Base-by-base conservation (phyloP, 495 filamentous ascomycete species). In the Hypoxylon fragiforme region DNA sequence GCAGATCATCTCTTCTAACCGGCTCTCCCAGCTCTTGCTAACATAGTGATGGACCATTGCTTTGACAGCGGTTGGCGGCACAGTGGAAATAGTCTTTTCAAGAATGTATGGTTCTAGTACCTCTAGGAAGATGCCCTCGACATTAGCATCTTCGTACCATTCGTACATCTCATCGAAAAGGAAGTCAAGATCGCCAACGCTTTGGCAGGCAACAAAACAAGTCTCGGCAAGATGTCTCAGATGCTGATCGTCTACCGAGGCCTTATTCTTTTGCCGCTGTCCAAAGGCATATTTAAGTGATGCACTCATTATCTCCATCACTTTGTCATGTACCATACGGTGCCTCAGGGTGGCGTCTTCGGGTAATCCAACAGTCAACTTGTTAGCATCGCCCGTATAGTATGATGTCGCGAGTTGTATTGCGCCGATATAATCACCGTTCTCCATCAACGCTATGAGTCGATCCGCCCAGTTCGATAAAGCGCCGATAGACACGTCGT, bases 391-490 rank as follows among this genome's bases (percentile, higher is more conserved):
- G 15, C 94, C 95, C 9, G 83, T 85, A 68, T 96, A 96, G 69
- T 96, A 98, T 0, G 87, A 85, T 0, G 91, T 97, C 3, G 94
- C 94, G 60, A 97, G 78, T 52, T 82, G 78, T 44, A 98, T 96
- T 5, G 95, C 92, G 5, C 85, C 85, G 58, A 98, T 90, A 59
- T 91, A 95, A 64, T 95, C 90, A 20, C 94, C 94, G 36, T 90
- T 85, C 65, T 97, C 91, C 90, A 98, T 95, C 50, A 97, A 75
- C 1, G 92, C 92, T 45, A 96, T 82, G n/a, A 98, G 75, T 54
- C 94, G 80, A 72, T 98, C 94, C n/a, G 94, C 94, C 94, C 94
- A 98, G 62, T 97, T 97, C 9, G 95, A 97, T 37, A 98, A 72
- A 24, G 85, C 87, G 15, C 94, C 94, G 39, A 97, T 85, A 2